A percentile compares a stretch with the other conserved stretches of the same genome.
Conservation (phyloP, 306 rosid species). For the Lagenaria siceraria region DNA sequence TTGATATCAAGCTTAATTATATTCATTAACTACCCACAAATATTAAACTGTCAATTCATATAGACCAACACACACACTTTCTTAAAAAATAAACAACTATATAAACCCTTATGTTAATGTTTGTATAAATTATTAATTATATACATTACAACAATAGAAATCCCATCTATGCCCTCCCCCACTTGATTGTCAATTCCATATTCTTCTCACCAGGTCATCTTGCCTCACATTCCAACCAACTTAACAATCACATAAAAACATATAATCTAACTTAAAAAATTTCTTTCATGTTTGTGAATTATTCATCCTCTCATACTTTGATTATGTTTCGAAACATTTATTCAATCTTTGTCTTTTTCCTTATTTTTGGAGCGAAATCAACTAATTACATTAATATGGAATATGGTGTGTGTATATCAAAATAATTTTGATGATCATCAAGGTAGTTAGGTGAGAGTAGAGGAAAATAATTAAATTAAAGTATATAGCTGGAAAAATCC, state of each 20-base stretch:
- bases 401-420: neutral
- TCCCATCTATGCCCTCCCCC: neutral
- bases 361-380: neutral
- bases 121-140: neutral
- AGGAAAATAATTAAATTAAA: neutral
- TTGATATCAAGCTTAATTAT: neutral
- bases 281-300: neutral
- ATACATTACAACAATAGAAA: conserved; percentile 1
- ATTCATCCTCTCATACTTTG: neutral
- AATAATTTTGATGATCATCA: neutral
- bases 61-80: neutral
- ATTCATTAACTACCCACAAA: neutral
- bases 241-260: neutral
- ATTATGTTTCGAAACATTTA: neutral
- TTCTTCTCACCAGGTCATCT: neutral
- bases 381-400: neutral
- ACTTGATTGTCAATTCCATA: neutral
- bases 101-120: neutral
- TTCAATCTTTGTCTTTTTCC: neutral
- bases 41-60: neutral
- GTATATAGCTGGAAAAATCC: neutral
- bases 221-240: neutral
- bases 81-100: neutral
- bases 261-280: neutral
- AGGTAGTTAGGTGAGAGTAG: neutral